Base-by-base conservation (phyloP, 441 rosid genomes). In the Syzygium malaccense region DNA sequence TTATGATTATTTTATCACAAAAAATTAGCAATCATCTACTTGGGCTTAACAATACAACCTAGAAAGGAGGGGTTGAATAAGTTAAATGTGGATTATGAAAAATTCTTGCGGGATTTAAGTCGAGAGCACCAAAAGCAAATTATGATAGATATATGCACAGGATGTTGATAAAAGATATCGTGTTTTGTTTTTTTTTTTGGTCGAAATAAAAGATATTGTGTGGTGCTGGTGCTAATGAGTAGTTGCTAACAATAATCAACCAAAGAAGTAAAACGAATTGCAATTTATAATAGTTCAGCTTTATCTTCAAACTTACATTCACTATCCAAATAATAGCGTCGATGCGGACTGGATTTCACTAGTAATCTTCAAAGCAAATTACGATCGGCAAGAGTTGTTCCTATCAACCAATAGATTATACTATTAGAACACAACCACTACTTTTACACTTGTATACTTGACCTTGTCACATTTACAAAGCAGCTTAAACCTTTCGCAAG, bases 281-380 rank as follows among this genome's bases (percentile, higher is more conserved):
- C 4, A 62, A 62, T 62, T 62, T n/a, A 62, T 62, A n/a, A 18
- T 62, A 6, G 15, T 62, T n/a, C 28, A 4, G 5, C 4, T 62
- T 62, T n/a, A 62, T 3, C 68, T 18, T n/a, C 68, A 14, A 62
- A 14, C 10, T 9, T 62, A 62, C 30, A 4, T 7, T 4, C 9
- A 13, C 68, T 62, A 33, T 62, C 5, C 8, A 60, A 62, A n/a
- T 14, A 62, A 62, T 17, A n/a, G 28, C 17, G 33, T n/a, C 33
- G 7, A n/a, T 2, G 0, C 0, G 0, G 9, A 19, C 2, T 4
- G 15, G 1, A 60, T 62, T 66, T 20, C 45, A 66, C 25, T 66
- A 32, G 13, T 37, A 8, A 66, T 66, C 11, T 66, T 32, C 14
- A 32, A 3, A 66, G 20, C 13, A 66, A 66, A 25, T 66, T 66